Evolutionary conservation across 192 early-diverging fungal species (phyloP).

Genomic region (Powellomyces hirtus): DNA sequence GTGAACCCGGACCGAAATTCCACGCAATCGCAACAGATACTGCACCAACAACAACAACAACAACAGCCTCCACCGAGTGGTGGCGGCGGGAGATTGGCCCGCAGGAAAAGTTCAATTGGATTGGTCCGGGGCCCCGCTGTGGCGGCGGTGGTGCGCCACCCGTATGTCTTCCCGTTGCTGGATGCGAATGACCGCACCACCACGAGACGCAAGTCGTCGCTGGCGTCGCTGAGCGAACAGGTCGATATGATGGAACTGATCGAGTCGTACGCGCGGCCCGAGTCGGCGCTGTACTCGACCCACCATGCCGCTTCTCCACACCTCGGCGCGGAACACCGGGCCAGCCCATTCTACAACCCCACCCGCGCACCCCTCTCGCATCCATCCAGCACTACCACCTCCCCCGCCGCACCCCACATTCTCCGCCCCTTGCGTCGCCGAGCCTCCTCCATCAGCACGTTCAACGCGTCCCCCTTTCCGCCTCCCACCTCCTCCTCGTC

Average conservation of each 20-base stretch:
- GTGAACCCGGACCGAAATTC: too few relatives aligned
- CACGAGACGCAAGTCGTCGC: not conserved
- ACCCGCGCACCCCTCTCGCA: too few relatives aligned
- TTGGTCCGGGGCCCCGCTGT: too few relatives aligned
- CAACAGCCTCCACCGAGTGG: not conserved
- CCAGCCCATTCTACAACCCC: constrained; percentile 69
- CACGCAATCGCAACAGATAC: too few relatives aligned
- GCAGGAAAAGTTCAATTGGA: not conserved
- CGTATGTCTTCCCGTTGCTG: not conserved
- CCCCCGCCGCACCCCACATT: not conserved
- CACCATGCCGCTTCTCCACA: too few relatives aligned
- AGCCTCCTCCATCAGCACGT: not conserved
- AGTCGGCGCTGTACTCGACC: not conserved
- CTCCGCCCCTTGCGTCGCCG: not conserved
- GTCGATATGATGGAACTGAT: not conserved
- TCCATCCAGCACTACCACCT: not conserved
- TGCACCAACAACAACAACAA: not conserved
- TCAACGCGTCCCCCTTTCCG: not conserved
- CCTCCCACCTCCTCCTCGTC: not conserved
- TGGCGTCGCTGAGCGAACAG: not conserved
- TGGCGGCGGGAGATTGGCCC: not conserved
- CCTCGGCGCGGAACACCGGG: constrained; percentile 75
- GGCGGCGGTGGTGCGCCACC: too few relatives aligned
- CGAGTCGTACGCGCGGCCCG: not conserved
- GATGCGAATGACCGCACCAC: not conserved